These are phyloP conservation scores for Cryptococcus floricola DNA, from an alignment of 1,284 basidiomycete genomes.

Conservation along the genomic window DNA sequence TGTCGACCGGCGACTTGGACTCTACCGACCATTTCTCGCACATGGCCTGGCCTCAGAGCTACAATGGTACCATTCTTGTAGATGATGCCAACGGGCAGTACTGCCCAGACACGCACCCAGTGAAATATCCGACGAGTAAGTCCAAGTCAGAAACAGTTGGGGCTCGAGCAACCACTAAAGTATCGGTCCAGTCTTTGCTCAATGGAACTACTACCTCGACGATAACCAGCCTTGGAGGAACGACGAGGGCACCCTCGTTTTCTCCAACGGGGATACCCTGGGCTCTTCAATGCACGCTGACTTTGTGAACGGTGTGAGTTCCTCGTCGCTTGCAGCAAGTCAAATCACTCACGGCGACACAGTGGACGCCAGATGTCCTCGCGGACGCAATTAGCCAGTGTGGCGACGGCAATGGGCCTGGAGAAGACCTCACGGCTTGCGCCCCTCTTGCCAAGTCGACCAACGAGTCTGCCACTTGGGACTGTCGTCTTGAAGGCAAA, in stretches of 20 bases:
- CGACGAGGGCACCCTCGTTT: constrained; percentile 26
- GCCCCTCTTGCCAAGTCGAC: constrained; percentile 22
- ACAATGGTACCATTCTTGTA: constrained; percentile 14
- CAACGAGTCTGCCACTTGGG: constrained; percentile 12
- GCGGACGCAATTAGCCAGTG: constrained; percentile 25
- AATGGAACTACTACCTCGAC: constrained; percentile 32
- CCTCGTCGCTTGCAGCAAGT: not conserved
- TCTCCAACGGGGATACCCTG: constrained; percentile 39
- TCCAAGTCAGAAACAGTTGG: not conserved
- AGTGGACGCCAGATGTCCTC: constrained; percentile 28
- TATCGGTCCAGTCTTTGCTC: constrained; percentile 21
- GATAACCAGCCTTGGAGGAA: constrained; percentile 29
- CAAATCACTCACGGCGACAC: constrained; percentile 1
- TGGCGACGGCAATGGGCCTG: constrained; percentile 21
- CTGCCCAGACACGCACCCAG: constrained; percentile 33
- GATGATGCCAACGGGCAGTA: constrained; percentile 17
- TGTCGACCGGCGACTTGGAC: constrained; percentile 28
- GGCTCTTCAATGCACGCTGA: constrained; percentile 41
- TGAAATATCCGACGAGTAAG: constrained; percentile 12
- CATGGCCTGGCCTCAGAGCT: constrained; percentile 39
- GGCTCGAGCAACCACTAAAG: too few relatives aligned
- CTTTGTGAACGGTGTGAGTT: constrained; percentile 34
- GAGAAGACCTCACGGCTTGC: constrained; percentile 21
- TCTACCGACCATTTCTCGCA: constrained; percentile 45
- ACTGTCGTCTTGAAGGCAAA: constrained; percentile 25